These are phyloP conservation scores for Candida dendrica DNA, from an alignment of 805 yeast species.

Conservation along the genomic window DNA sequence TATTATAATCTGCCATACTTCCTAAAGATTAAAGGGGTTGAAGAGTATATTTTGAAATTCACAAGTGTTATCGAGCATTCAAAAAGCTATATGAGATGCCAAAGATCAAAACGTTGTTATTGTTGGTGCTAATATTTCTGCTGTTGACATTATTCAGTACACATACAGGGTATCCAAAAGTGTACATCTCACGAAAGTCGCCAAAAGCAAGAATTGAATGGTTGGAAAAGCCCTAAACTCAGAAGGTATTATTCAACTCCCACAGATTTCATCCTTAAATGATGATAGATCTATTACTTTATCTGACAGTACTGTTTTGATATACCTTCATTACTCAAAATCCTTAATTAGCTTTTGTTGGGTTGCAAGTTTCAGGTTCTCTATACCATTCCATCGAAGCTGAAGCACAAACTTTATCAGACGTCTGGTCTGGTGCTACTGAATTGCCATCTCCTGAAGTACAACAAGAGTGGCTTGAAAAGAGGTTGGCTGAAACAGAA, in stretches of 20 bases:
- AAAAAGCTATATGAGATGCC: conserved; percentile 26
- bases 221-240: conserved; percentile 30
- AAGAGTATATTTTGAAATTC: conserved; percentile 23
- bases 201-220: conserved; percentile 40
- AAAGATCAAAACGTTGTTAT: conserved; percentile 23
- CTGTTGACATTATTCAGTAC: conserved; percentile 32
- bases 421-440: conserved; percentile 36
- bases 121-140: conserved; percentile 28
- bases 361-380: conserved; percentile 29
- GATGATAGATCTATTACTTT: conserved; percentile 18
- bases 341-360: conserved; percentile 35
- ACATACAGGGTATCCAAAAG: conserved; percentile 25
- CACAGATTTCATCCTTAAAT: conserved; percentile 21
- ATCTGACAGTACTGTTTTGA: conserved; percentile 24
- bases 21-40: conserved; percentile 41
- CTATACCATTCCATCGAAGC: conserved; percentile 42
- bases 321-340: conserved; percentile 35
- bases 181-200: conserved; percentile 69
- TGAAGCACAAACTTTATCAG: conserved; percentile 43
- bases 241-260: conserved; percentile 25
- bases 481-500: conserved; percentile 16
- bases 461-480: conserved; percentile 25
- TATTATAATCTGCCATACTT: conserved; percentile 44
- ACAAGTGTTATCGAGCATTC: conserved; percentile 38
- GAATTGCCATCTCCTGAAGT: conserved; percentile 29